Evolutionary conservation across 2,329 filamentous ascomycete genomes (phyloP), one percentile per base, ranked within the genome.

Genomic region (Apiospora koreana): DNA sequence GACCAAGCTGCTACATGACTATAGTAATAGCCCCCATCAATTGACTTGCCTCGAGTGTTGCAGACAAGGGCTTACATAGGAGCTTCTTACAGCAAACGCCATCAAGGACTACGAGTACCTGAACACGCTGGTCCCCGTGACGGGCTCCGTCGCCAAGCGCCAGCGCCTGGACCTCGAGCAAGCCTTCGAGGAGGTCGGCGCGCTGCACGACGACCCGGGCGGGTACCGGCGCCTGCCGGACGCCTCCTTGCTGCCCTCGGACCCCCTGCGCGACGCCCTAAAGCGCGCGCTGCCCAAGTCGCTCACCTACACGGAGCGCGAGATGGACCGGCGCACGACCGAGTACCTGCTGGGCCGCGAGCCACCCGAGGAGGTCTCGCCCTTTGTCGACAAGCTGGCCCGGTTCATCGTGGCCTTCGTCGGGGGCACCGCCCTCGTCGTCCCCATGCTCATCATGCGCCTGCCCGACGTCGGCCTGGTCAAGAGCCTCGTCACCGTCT

Each of bases 381-480:
- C 48, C 16, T 43, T 65, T 2, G 35, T 69, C 38, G 68, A 69
- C 43, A 16, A 21, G n/a, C 35, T 69, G n/a, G 54, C 38, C 3
- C 54, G 68, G 1, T 69, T 69, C 41, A 3, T 65, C 6, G 50
- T 69, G 0, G 68, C 68, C 0, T 46, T 69, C 68, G n/a, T 54
- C 38, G 54, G 38, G 1, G 68, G 68, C 16, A 45, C 38, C 5
- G 31, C 38, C 10, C 68, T 69, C 31, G 50, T 69, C 16, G 54
- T 69, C 3, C 68, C 54, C n/a, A 65, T 69, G 68, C 38, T 69
- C 10, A 23, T 69, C 14, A 69, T 69, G 68, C 50, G 50, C 5
- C 28, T 69, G 8, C 68, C 38, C 3, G 23, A 46, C 16, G 38
- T 48, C 3, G 10, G 9, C 16, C 8, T 69, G 12, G 12, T 23